These are phyloP conservation scores for Wickerhamiella azymoides DNA, from an alignment of 805 yeast species.

Conservation along the genomic window DNA sequence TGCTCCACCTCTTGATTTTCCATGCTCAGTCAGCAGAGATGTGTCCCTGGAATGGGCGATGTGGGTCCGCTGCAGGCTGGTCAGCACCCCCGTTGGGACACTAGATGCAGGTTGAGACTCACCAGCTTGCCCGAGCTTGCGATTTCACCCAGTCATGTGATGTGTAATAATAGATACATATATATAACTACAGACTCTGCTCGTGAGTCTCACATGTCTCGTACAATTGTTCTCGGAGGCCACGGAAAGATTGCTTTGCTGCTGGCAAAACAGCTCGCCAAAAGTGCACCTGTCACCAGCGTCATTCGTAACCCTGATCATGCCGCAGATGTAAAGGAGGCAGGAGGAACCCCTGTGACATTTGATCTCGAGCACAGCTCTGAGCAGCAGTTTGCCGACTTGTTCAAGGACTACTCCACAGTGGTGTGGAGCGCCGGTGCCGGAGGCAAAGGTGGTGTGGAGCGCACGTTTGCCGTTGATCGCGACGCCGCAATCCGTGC, in stretches of 20 bases:
- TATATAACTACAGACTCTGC: too few species aligned
- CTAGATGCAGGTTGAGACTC: too few species aligned
- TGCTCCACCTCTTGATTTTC: constrained; percentile 41
- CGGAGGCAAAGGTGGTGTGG: constrained; percentile 37
- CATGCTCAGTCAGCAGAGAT: constrained; percentile 6
- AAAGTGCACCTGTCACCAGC: constrained; percentile 27
- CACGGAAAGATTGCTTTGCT: constrained; percentile 47
- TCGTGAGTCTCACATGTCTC: neutral
- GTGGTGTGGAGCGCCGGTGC: constrained; percentile 53
- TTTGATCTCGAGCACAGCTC: constrained; percentile 26
- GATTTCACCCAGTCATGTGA: too few species aligned
- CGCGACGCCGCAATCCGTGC: constrained; percentile 47
- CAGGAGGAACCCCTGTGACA: constrained; percentile 28
- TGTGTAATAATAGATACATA: too few species aligned
- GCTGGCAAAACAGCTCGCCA: constrained; percentile 28
- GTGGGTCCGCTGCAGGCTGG: neutral
- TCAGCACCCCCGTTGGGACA: too few species aligned
- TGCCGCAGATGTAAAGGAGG: constrained; percentile 26
- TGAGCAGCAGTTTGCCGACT: constrained; percentile 27
- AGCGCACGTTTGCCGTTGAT: constrained; percentile 38
- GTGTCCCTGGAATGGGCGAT: neutral
- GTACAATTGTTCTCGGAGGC: constrained; percentile 36
- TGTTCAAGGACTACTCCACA: constrained; percentile 36
- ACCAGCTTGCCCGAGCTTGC: too few species aligned
- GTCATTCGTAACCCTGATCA: constrained; percentile 37